Conservation (phyloP, 2,329 filamentous ascomycete genomes). For the Arthrobotrys iridis region DNA sequence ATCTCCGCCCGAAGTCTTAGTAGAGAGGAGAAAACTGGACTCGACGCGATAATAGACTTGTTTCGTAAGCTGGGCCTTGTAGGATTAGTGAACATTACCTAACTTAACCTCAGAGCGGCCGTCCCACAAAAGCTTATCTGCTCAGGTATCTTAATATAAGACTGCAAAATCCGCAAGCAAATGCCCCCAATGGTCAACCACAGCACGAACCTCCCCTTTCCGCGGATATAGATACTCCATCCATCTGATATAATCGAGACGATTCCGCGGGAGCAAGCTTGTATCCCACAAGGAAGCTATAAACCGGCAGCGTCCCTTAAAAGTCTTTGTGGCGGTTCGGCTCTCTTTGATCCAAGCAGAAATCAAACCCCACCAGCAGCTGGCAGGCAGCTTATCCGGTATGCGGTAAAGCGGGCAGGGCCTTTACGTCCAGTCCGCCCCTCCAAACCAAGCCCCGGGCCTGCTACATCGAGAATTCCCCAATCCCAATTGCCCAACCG, state of each 20-base stretch:
- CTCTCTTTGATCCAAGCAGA: slow-evolving; percentile 6
- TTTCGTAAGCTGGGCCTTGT: slow-evolving; percentile 45
- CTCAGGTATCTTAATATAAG: slow-evolving; percentile 10
- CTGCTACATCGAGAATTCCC: slow-evolving; percentile 14
- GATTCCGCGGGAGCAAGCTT: slow-evolving; percentile 30
- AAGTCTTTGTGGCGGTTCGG: slow-evolving; percentile 16
- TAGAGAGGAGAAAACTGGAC: too few species aligned
- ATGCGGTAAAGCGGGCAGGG: slow-evolving; percentile 27
- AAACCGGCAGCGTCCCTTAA: slow-evolving; percentile 24
- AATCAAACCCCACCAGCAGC: slow-evolving; percentile 25
- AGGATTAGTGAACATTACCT: slow-evolving; percentile 54
- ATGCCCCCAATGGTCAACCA: slow-evolving; percentile 31
- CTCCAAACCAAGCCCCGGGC: neutral
- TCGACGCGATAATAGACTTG: slow-evolving; percentile 15
- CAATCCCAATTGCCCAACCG: slow-evolving; percentile 34
- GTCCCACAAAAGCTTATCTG: slow-evolving; percentile 44
- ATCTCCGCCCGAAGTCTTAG: slow-evolving; percentile 14
- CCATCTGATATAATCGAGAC: slow-evolving; percentile 6
- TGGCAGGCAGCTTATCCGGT: slow-evolving; percentile 35
- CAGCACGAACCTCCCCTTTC: neutral
- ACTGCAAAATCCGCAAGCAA: slow-evolving; percentile 37
- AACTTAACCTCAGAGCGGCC: slow-evolving; percentile 14
- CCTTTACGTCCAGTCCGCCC: slow-evolving; percentile 10
- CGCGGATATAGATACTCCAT: slow-evolving; percentile 42
- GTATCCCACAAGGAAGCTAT: slow-evolving; percentile 47